Base-by-base conservation (phyloP, 2,329 filamentous ascomycete genomes). In the Dactylellina leptospora region DNA sequence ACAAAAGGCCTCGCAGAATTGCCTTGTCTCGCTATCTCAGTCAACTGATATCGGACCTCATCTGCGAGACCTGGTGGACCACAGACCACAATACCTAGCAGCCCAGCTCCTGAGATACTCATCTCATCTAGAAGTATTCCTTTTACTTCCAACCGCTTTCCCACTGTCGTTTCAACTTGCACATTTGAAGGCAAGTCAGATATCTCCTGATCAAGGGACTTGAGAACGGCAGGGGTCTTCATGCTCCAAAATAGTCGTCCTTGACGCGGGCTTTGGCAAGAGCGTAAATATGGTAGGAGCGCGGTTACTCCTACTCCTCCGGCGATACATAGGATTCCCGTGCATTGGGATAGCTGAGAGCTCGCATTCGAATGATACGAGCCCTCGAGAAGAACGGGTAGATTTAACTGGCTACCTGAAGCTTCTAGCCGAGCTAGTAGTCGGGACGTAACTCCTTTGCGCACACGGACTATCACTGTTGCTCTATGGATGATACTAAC, bases 231-330 rank as follows among this genome's bases (percentile, higher is more conserved):
- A 18, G 61, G 16, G 27, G 40, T 18, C 16, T 53, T 50, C 42
- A 66, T 44, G 20, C 61, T 23, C 61, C 61, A 66, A 33, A 58
- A 66, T 4, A 66, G 23, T 18, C 61, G 42, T 20, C 51, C 61
- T 13, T 66, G 42, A 5, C 61, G 61, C n/a, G 61, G 61, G 28
- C 20, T 36, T 16, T 38, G 27, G 25, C 58, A 66, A 11, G 54
- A 16, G 11, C 47, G 51, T 4, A 66, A 33, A 42, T 56, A 40
- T 27, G 79, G 77, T 11, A 80, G 64, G 11, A 78, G 72, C 4
- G 77, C 77, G 1, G 77, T 79, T 9, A 80, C 75, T 16, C 78
- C 78, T 0, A 80, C 78, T 3, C 79, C 79, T 10, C 79, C 79
- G 0, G 78, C 78, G 8, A 80, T 76, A 42, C 75, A 77, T 0